Evolutionary conservation across 1,284 basidiomycete species (phyloP), one percentile per base, ranked within the genome.

Genomic region (Ganoderma sp.): DNA sequence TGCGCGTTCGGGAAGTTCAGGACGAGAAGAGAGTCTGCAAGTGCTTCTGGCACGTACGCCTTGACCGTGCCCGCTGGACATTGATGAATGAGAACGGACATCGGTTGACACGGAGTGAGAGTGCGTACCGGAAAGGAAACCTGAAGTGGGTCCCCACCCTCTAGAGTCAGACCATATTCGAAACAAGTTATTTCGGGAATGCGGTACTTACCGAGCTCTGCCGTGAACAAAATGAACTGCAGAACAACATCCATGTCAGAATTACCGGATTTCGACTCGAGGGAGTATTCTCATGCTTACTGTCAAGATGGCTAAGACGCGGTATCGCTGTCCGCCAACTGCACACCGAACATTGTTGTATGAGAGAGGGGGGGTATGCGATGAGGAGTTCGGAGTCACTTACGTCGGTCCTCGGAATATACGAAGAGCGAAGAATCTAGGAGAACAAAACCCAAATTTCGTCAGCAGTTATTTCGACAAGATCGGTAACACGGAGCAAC

Each of bases 401-500:
- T 43, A 52, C 66, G 57, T 22, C 59, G n/a, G n/a, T n/a, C n/a
- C n/a, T n/a, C n/a, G 34, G 32, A 63, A 67, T 22, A 64, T 56
- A 5, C 66, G 61, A 22, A 57, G 62, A 9, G 62, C 62, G 17
- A 67, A 64, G 48, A 59, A 67, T 8, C 66, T 67, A 12, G 7
- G 34, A 22, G 14, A n/a, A n/a, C 1, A 39, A 25, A 19, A 32
- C 5, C 3, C 32, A 5, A 32, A 17, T 14, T 28, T 2, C 2
- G 17, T 48, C 7, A 42, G 22, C 6, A 25, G 12, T 19, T 8
- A 19, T 22, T 25, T 52, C 48, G 25, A 25, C 10, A 4, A 2
- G 8, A 1, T 43, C 43, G 3, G 7, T 7, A 12, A 6, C 5
- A 6, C 5, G 9, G 28, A 2, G 34, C 34, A 1, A 6, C 22